Base-by-base conservation (phyloP, 176 grass and related monocot genomes). In the Oryza nivara region DNA sequence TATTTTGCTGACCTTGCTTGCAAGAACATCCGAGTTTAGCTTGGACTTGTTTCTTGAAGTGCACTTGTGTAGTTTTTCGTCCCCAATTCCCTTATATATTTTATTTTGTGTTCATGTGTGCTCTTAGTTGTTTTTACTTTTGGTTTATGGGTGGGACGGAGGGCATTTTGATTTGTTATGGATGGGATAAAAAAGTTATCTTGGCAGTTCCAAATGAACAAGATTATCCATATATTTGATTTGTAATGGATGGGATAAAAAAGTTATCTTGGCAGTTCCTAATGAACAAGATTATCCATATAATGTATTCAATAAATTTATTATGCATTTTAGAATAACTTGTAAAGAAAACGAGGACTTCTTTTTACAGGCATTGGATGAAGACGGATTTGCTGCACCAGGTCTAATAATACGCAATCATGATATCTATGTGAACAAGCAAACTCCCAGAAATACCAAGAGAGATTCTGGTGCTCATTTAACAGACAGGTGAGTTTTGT, bases 391-490 rank as follows among this genome's bases (percentile, higher is more conserved):
- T 56, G 93, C 86, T 44, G 91, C 87, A 40, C 96, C 96, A 35
- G 96, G 96, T 70, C 92, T 95, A 84, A 95, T 98, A 85, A 91
- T 98, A 47, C 91, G 89, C 71, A 98, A 98, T 86, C 84, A 98
- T 90, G 92, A 98, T 88, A 77, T 95, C 68, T 92, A 92, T 90
- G 96, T 98, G 67, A 90, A 95, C 35, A 95, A 95, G 73, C 85
- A 87, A 82, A 74, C 80, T 75, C 96, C 96, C 9, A 60, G 32
- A 35, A 34, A 48, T 78, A 68, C 17, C 19, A 70, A 69, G 23
- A 78, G 68, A 77, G 54, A 28, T 54, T 22, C 70, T 32, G 52
- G 70, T 84, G 63, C 72, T 41, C 68, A 41, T 3, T 74, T 86
- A 74, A 89, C 75, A 73, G 68, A 79, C 28, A 90, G 74, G 96